Conservation (phyloP, 2,329 filamentous ascomycete species). For the Phymatotrichopsis omnivora region DNA sequence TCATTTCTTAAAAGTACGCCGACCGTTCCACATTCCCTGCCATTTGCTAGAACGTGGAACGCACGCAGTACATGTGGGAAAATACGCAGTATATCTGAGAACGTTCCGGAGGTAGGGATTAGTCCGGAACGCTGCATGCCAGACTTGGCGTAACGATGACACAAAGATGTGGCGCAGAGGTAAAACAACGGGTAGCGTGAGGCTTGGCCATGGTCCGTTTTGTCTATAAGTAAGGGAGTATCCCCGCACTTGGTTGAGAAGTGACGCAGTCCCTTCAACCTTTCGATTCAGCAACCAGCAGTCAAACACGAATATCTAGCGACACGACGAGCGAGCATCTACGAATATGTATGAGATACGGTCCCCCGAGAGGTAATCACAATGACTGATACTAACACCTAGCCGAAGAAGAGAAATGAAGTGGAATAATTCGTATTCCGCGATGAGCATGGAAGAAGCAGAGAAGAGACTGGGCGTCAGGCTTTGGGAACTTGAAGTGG, state of each 20-base stretch:
- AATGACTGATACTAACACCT: constrained; percentile 1
- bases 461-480: constrained; percentile 10
- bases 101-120: background rate
- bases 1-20: constrained; percentile 1
- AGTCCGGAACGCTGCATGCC: constrained; percentile 1
- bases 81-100: no score
- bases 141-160: background rate
- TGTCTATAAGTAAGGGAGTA: constrained; percentile 11
- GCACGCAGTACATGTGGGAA: no score
- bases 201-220: constrained; percentile 11
- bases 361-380: background rate
- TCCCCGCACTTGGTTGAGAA: constrained; percentile 9
- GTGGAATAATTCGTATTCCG: constrained; percentile 15
- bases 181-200: constrained; percentile 8
- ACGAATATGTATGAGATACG: constrained; percentile 3
- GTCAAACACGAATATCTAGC: constrained; percentile 6
- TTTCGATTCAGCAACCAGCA: constrained; percentile 1
- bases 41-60: no score
- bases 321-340: constrained; percentile 2
- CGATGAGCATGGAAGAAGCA: constrained; percentile 1
- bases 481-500: background rate
- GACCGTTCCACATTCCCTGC: constrained; percentile 1
- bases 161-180: background rate
- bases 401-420: constrained; percentile 7
- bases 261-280: constrained; percentile 7